Conservation (phyloP, 2,329 filamentous ascomycete species). For the Exophiala xenobiotica region DNA sequence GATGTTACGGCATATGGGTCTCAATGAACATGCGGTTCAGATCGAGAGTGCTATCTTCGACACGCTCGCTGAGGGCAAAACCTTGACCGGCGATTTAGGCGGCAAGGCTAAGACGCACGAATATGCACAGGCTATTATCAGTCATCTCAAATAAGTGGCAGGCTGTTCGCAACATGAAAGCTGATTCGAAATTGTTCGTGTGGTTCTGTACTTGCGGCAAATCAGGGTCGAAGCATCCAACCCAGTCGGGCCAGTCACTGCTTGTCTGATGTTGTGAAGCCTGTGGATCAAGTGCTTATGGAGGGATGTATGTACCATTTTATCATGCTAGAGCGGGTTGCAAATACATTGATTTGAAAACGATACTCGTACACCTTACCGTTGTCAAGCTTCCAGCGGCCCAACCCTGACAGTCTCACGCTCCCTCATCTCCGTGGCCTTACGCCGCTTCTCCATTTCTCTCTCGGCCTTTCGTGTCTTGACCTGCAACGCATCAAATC, state of each 20-base stretch:
- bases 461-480: slow-evolving; percentile 49
- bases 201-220: no score
- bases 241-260: no score
- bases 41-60: slow-evolving; percentile 96
- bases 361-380: not conserved
- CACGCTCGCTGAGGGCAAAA: slow-evolving; percentile 92
- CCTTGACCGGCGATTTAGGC: slow-evolving; percentile 90
- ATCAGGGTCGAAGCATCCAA: no score
- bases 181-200: no score
- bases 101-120: slow-evolving; percentile 95
- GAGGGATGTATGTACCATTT: slow-evolving; percentile 16
- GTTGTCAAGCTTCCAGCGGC: slow-evolving; percentile 36
- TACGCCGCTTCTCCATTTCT: slow-evolving; percentile 36
- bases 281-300: no score
- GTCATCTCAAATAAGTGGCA: slow-evolving; percentile 47
- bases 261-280: not conserved
- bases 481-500: slow-evolving; percentile 57
- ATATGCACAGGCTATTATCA: slow-evolving; percentile 90
- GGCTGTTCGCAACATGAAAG: no score
- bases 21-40: slow-evolving; percentile 76
- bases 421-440: slow-evolving; percentile 32
- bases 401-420: slow-evolving; percentile 51
- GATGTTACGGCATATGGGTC: slow-evolving; percentile 99
- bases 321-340: slow-evolving; percentile 20
- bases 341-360: slow-evolving; percentile 6